Percentiles rank a stretch among this genome's conserved stretches.
Evolutionary conservation across 805 yeast species (phyloP).

Genomic region (Candida suzukii): DNA sequence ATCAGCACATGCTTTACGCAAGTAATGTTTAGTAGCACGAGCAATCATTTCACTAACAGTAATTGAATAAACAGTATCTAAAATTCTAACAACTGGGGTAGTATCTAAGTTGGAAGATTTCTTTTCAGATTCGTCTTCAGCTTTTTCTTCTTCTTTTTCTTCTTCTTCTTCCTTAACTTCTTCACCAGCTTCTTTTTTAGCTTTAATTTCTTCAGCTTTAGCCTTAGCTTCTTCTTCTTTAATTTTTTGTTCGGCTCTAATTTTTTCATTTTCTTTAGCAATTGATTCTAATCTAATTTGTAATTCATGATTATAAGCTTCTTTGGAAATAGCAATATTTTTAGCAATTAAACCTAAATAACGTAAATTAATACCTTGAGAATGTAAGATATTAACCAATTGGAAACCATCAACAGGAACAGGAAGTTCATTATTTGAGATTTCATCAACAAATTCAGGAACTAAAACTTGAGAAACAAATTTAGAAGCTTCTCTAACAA

Average conservation of each 20-base stretch:
- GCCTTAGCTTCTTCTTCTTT: too few species aligned
- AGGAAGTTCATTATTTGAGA: constrained; percentile 38
- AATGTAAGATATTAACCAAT: constrained; percentile 62
- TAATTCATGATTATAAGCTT: constrained; percentile 7
- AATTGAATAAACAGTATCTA: constrained; percentile 39
- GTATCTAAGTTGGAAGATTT: constrained; percentile 32
- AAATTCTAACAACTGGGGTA: constrained; percentile 34
- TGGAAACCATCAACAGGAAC: constrained; percentile 82
- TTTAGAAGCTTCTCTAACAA: constrained; percentile 62
- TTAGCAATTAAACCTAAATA: constrained; percentile 65
- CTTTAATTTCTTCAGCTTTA: constrained; percentile 16
- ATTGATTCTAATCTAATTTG: constrained; percentile 22
- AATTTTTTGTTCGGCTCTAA: constrained; percentile 9
- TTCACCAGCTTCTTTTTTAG: constrained; percentile 22
- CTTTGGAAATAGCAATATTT: constrained; percentile 15
- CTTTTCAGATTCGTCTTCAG: constrained; percentile 24
- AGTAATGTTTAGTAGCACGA: constrained; percentile 70
- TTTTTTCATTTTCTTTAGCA: constrained; percentile 18
- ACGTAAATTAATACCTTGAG: constrained; percentile 80
- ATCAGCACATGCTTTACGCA: constrained; percentile 39
- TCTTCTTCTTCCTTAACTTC: constrained; percentile 23
- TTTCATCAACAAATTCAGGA: constrained; percentile 52
- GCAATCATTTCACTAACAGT: constrained; percentile 66
- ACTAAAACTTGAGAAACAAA: constrained; percentile 54
- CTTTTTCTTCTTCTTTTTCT: constrained; percentile 20